Evolutionary conservation across 2,329 filamentous ascomycete species (phyloP).

Genomic region (Hypoxylon sp.): DNA sequence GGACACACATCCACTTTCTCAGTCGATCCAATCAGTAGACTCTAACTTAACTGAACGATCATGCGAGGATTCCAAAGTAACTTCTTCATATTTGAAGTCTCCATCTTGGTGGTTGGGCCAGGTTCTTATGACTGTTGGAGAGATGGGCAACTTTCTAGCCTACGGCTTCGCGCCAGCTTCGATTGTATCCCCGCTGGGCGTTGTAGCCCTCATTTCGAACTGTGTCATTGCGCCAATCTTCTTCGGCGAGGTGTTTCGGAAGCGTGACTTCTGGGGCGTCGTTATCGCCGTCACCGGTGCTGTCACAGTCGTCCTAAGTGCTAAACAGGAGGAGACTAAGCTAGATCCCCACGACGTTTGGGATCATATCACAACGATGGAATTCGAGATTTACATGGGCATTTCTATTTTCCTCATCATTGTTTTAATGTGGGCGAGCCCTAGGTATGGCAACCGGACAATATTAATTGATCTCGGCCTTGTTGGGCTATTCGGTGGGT

Average conservation of each 20-base stretch:
- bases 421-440: slow-evolving; percentile 84
- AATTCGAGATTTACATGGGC: slow-evolving; percentile 90
- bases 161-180: slow-evolving; percentile 98
- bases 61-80: slow-evolving; percentile 54
- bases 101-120: slow-evolving; percentile 98
- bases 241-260: slow-evolving; percentile 90
- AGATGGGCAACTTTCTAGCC: slow-evolving; percentile 95
- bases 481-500: slow-evolving; percentile 90
- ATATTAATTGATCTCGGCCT: slow-evolving; percentile 94
- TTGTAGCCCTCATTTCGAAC: slow-evolving; percentile 97
- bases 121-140: slow-evolving; percentile 90
- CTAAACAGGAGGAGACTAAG: slow-evolving; percentile 89
- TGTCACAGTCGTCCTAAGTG: slow-evolving; percentile 92
- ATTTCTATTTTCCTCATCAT: slow-evolving; percentile 81
- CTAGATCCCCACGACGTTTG: slow-evolving; percentile 91
- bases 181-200: slow-evolving; percentile 94
- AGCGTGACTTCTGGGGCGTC: slow-evolving; percentile 88
- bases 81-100: slow-evolving; percentile 85
- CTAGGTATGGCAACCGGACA: slow-evolving; percentile 83
- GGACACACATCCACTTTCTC: slow-evolving; percentile 66
- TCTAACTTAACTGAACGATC: slow-evolving; percentile 57
- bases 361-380: slow-evolving; percentile 86
- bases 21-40: slow-evolving; percentile 63
- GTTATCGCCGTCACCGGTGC: slow-evolving; percentile 88
- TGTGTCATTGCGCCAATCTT: slow-evolving; percentile 96